Evolutionary conservation across 805 yeast species (phyloP), one percentile per base, ranked within the genome.

Genomic region (Lipomyces kockii): DNA sequence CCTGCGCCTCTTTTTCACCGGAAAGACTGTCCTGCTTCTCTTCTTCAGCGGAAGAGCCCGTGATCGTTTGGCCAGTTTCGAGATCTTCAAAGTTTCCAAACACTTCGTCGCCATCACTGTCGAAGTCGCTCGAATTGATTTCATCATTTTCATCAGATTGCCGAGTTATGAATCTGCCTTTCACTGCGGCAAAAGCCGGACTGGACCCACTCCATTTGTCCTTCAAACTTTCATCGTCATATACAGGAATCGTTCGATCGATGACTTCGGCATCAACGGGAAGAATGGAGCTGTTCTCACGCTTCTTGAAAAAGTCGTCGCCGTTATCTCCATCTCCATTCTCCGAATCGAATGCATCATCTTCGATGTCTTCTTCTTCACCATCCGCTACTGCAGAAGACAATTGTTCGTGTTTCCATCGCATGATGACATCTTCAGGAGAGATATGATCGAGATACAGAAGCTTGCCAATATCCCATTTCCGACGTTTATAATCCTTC

Each of bases 391-490:
- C 82, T 9, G 80, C 81, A n/a, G 80, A 81, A 1, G 51, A 58
- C 20, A 67, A 58, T 39, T 69, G 65, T 22, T 81, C 83, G 73
- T 85, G 86, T 71, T 78, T 86, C 96, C 96, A 91, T 78, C 93
- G 84, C 53, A 80, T 81, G 58, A 91, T 81, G 43, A 85, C 95
- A 70, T 89, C 95, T 0, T 80, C 82, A 0, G 98, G 93, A 12
- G 87, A 85, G 54, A 92, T 82, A 72, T 91, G 89, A 65, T 89
- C 87, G 85, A 90, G 83, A 77, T 95, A 94, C 3, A 95, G 80
- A 64, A 94, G 80, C 75, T 90, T 91, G 73, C 89, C 87, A 69
- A 94, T 86, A 77, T 94, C 91, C 93, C 96, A 91, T 66, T 81
- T 82, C 78, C 82, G 85, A 73, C 78, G 81, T n/a, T 89, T 85